Conservation (phyloP, 129 eudicot species). For the Deinandra increscens region DNA sequence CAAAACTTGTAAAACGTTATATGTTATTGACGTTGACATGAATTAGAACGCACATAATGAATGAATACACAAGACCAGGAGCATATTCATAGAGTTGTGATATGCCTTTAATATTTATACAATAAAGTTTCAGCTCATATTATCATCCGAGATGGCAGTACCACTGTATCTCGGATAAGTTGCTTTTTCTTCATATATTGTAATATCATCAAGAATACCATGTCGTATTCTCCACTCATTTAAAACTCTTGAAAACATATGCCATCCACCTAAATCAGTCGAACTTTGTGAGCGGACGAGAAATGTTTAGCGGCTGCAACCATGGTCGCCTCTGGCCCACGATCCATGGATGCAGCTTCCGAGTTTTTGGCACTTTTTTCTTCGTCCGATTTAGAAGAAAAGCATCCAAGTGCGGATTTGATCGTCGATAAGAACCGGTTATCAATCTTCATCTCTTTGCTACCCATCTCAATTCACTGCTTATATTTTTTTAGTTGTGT, state of each 20-base stretch:
- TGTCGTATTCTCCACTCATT: not conserved
- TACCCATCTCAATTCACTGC: slow-evolving; percentile 23
- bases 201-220: not conserved
- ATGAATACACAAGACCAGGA: not conserved
- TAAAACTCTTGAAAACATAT: not conserved
- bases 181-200: not conserved
- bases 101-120: not conserved
- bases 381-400: not conserved
- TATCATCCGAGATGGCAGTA: not conserved
- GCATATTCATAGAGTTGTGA: not conserved
- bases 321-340: slow-evolving; percentile 39
- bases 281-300: slow-evolving; percentile 38
- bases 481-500: slow-evolving; percentile 1
- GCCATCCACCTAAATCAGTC: slow-evolving; percentile 18
- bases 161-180: not conserved
- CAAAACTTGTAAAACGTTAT: not conserved
- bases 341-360: not conserved
- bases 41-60: not conserved
- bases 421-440: slow-evolving; percentile 5
- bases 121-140: not conserved
- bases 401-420: slow-evolving; percentile 18
- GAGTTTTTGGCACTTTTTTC: slow-evolving; percentile 2
- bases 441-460: not conserved
- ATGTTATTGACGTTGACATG: not conserved
- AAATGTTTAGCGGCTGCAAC: slow-evolving; percentile 43